Evolutionary conservation across 345 rosid genomes (phyloP).

Genomic region (Aegle marmelos): DNA sequence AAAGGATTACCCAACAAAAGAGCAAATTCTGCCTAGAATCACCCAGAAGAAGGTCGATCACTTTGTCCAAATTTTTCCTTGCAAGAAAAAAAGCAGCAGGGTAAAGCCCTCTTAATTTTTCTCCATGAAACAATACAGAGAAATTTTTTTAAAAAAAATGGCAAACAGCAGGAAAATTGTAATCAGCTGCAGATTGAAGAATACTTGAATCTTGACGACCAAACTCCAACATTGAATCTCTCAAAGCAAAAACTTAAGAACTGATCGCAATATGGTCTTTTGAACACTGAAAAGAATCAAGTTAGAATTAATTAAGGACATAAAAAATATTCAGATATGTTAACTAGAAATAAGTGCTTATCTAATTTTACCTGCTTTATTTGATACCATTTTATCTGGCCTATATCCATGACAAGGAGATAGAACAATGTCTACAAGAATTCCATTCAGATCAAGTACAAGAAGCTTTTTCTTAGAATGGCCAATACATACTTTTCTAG

Average conservation of each 20-base stretch:
- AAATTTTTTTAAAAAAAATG: not conserved
- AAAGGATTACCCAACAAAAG: slow-evolving; percentile 57
- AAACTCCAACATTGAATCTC: slow-evolving; percentile 75
- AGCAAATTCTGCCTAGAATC: slow-evolving; percentile 36
- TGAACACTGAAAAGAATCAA: slow-evolving; percentile 49
- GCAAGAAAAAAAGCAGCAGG: slow-evolving; percentile 17
- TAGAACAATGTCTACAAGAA: slow-evolving; percentile 61
- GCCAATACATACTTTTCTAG: slow-evolving; percentile 23
- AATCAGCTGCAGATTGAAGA: slow-evolving; percentile 12
- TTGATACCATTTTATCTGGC: slow-evolving; percentile 44
- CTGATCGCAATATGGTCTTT: slow-evolving; percentile 61
- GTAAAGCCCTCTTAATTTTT: not conserved
- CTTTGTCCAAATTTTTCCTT: slow-evolving; percentile 46
- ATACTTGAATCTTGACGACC: slow-evolving; percentile 83
- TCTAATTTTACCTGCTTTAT: slow-evolving; percentile 51
- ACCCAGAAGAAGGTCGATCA: slow-evolving; percentile 38
- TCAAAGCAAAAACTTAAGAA: slow-evolving; percentile 79
- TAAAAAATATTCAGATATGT: not conserved
- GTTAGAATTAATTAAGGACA: slow-evolving; percentile 1
- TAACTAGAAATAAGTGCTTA: not conserved
- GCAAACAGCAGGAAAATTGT: not conserved
- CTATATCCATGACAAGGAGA: slow-evolving; percentile 13
- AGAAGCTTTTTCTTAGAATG: slow-evolving; percentile 58
- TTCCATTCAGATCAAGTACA: slow-evolving; percentile 81
- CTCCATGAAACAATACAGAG: not conserved